Conservation (phyloP, 441 rosid genomes). For the Syzygium syzygioides region DNA sequence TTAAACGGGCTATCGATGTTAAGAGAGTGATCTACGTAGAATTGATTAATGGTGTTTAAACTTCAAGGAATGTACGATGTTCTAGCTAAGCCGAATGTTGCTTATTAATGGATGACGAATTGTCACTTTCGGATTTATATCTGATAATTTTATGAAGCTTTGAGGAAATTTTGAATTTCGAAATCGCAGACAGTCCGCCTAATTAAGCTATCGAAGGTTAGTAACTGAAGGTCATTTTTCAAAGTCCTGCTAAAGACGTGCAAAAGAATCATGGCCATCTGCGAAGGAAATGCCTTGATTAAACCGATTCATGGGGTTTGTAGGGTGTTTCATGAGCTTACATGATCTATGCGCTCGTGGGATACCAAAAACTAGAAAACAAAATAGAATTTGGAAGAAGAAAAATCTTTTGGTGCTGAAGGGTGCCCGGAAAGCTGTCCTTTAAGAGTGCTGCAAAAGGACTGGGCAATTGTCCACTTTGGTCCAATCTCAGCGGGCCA, state of each 20-base stretch:
- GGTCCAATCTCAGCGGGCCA: neutral
- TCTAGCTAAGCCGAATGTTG: neutral
- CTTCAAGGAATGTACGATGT: neutral
- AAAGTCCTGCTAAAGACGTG: neutral
- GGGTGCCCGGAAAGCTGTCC: neutral
- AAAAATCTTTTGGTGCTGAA: neutral
- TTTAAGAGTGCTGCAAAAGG: neutral
- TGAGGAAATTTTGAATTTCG: neutral
- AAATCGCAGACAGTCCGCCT: neutral
- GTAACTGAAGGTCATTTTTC: neutral
- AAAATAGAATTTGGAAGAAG: neutral
- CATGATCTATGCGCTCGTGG: neutral
- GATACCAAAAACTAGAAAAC: neutral
- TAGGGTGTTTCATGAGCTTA: neutral
- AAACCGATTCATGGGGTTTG: neutral
- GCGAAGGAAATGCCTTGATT: neutral
- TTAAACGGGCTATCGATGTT: neutral
- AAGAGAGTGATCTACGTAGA: neutral
- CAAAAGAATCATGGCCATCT: neutral
- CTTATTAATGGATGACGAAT: neutral
- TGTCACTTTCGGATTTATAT: neutral
- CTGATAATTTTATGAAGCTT: neutral
- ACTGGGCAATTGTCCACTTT: neutral
- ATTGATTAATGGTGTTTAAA: neutral
- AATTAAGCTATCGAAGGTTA: neutral